Conservation (phyloP, 2,329 filamentous ascomycete species). For the Pyrenophora tritici-repentis region DNA sequence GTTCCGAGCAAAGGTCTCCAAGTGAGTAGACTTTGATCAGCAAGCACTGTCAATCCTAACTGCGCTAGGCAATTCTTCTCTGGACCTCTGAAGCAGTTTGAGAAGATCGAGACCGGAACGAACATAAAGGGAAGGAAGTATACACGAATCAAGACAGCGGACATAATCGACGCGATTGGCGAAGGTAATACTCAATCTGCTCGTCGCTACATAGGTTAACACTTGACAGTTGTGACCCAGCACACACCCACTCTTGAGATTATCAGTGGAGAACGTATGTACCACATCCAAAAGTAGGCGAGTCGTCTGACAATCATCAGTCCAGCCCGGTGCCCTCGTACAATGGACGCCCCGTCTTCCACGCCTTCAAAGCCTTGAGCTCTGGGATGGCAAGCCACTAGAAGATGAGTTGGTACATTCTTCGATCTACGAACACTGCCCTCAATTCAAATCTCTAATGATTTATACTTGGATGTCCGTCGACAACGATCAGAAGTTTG, state of each 20-base stretch:
- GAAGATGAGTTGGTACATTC: conserved; percentile 58
- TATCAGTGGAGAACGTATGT: conserved; percentile 59
- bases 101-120: conserved; percentile 34
- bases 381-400: conserved; percentile 66
- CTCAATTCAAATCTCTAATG: conserved; percentile 63
- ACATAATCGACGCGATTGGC: conserved; percentile 55
- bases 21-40: conserved; percentile 46
- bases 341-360: conserved; percentile 65
- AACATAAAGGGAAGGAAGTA: conserved; percentile 35
- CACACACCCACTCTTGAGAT: conserved; percentile 61
- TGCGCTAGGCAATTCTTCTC: conserved; percentile 56
- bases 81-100: conserved; percentile 53
- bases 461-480: conserved; percentile 59
- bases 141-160: conserved; percentile 47
- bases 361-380: conserved; percentile 62
- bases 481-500: conserved; percentile 62
- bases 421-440: conserved; percentile 63
- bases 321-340: conserved; percentile 59
- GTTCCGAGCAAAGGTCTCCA: conserved; percentile 63
- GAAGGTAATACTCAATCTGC: conserved; percentile 44
- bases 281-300: not conserved
- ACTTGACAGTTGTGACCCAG: conserved; percentile 49
- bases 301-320: conserved; percentile 32
- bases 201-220: conserved; percentile 18
- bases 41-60: conserved; percentile 9